Conservation (phyloP, 2,329 filamentous ascomycete species). For the Talaromyces funiculosus region DNA sequence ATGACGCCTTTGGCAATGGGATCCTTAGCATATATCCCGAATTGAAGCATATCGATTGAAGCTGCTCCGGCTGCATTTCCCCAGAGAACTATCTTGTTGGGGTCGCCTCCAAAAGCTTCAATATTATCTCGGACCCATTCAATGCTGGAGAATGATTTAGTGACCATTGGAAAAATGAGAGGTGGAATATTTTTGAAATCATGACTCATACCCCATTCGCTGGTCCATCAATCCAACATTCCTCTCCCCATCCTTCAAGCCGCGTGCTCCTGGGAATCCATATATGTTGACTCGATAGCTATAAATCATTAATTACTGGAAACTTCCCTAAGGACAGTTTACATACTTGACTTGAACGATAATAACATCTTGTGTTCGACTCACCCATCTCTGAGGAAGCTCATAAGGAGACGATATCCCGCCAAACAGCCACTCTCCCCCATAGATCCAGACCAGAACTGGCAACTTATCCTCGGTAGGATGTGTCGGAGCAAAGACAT, state of each 20-base stretch:
- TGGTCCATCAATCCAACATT: background rate
- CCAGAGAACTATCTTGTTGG: background rate
- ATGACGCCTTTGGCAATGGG: slow-evolving; percentile 20
- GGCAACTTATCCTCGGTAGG: background rate
- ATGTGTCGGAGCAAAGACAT: background rate
- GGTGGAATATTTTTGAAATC: too few species aligned
- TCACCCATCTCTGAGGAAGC: background rate
- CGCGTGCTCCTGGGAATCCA: background rate
- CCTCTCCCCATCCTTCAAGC: background rate
- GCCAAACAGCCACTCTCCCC: background rate
- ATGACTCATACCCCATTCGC: background rate
- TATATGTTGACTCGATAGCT: slow-evolving; percentile 5
- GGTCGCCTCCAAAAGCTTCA: background rate
- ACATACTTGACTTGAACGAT: slow-evolving; percentile 1
- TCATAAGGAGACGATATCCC: background rate
- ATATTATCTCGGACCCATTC: slow-evolving; percentile 6
- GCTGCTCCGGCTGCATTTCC: background rate
- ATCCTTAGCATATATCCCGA: slow-evolving; percentile 21
- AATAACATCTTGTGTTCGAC: background rate
- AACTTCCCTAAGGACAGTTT: too few species aligned
- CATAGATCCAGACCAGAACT: background rate
- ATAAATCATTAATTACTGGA: background rate
- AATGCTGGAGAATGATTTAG: background rate
- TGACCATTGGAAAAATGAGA: too few species aligned
- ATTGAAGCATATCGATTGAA: slow-evolving; percentile 11